These are phyloP conservation scores for Pythium insidiosum DNA, from an alignment of 352 stramenopile genomes.

Conservation along the genomic window DNA sequence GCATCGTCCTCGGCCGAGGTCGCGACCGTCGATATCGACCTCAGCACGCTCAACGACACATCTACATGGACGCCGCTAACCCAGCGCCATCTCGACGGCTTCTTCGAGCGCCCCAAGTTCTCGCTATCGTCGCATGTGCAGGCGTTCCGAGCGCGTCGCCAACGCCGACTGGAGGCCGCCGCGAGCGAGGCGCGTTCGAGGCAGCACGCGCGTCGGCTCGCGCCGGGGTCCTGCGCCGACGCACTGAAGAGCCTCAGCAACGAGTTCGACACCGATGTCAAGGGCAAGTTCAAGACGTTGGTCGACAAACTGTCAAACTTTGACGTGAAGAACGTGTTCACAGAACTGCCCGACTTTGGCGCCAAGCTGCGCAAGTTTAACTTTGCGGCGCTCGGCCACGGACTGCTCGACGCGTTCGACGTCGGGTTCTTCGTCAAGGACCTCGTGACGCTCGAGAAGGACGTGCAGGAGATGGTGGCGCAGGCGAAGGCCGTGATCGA, in stretches of 20 bases:
- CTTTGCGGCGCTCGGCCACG: neutral
- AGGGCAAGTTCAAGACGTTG: neutral
- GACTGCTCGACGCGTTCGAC: neutral
- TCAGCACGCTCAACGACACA: neutral
- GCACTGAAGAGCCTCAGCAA: neutral
- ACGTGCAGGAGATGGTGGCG: neutral
- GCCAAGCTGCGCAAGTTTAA: constrained; percentile 1
- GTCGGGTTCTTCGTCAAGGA: neutral
- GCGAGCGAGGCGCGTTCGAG: too few species aligned
- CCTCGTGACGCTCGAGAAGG: neutral
- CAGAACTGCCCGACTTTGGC: neutral
- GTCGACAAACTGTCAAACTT: neutral
- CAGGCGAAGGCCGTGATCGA: neutral
- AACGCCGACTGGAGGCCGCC: neutral
- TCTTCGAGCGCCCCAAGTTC: constrained; percentile 1
- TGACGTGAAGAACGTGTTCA: neutral
- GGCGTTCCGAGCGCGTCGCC: neutral
- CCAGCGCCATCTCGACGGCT: neutral
- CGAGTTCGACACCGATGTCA: too few species aligned
- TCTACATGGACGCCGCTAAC: neutral
- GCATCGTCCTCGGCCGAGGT: too few species aligned
- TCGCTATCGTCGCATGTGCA: neutral
- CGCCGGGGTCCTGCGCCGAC: neutral
- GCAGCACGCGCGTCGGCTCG: too few species aligned
- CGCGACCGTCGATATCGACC: too few species aligned